Conservation (phyloP, 345 rosid species). For the Camelina sativa region DNA sequence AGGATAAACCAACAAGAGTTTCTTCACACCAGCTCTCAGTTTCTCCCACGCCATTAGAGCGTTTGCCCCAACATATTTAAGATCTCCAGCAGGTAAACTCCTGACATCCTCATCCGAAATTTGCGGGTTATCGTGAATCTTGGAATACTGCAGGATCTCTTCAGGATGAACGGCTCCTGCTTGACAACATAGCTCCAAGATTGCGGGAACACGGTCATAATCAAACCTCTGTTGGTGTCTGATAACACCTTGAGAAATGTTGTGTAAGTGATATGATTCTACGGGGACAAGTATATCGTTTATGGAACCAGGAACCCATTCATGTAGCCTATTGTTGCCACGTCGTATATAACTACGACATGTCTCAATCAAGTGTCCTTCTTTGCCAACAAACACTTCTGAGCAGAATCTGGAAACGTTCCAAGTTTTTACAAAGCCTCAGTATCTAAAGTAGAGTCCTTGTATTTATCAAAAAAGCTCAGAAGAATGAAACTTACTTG, state of each 20-base stretch:
- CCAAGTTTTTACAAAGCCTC: background rate
- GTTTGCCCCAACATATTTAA: conserved; percentile 52
- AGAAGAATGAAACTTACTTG: conserved; percentile 55
- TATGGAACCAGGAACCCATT: conserved; percentile 77
- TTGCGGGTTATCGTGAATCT: conserved; percentile 20
- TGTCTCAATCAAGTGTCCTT: conserved; percentile 84
- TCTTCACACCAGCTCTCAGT: conserved; percentile 63
- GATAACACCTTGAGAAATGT: conserved; percentile 66
- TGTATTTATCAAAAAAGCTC: background rate
- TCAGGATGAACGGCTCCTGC: conserved; percentile 65
- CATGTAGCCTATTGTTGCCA: conserved; percentile 69
- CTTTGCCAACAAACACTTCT: conserved; percentile 78
- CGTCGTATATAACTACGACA: conserved; percentile 70
- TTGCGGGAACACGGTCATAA: conserved; percentile 74
- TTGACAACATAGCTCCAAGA: conserved; percentile 85
- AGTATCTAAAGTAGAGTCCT: conserved; percentile 4
- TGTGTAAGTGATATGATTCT: conserved; percentile 63
- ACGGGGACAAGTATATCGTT: conserved; percentile 72
- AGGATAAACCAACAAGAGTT: conserved; percentile 65
- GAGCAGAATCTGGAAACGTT: conserved; percentile 71
- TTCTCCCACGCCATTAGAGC: conserved; percentile 79
- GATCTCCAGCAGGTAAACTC: conserved; percentile 51
- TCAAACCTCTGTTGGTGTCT: conserved; percentile 77
- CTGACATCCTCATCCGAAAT: conserved; percentile 43
- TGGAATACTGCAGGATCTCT: conserved; percentile 37